These are phyloP conservation scores for Lentinula guzmanii DNA, from an alignment of 768 basidiomycete species.

Conservation along the genomic window DNA sequence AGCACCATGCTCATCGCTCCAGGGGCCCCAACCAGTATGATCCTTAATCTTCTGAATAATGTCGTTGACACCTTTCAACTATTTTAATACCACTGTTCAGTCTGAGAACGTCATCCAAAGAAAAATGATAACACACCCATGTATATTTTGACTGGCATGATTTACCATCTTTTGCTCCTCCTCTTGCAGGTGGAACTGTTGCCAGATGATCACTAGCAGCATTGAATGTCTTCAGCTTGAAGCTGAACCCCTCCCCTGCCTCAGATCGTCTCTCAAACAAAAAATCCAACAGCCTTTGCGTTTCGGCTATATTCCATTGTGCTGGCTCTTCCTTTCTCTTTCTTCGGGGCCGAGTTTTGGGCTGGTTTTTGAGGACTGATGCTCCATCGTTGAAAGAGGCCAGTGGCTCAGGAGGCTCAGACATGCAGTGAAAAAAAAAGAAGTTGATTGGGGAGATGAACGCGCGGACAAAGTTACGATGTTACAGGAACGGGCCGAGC, in stretches of 20 bases:
- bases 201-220: neutral
- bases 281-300: neutral
- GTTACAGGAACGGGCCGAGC: no score
- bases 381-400: neutral
- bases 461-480: no score
- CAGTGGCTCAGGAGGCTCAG: no score
- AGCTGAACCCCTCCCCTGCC: neutral
- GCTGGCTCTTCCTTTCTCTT: neutral
- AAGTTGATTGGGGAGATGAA: no score
- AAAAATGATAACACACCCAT: neutral
- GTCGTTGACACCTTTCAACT: neutral
- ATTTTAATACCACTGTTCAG: neutral
- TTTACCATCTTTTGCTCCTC: neutral
- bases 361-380: neutral
- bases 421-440: no score
- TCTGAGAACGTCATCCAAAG: neutral
- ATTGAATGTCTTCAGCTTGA: neutral
- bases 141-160: neutral
- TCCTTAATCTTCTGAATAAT: neutral
- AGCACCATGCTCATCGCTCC: neutral
- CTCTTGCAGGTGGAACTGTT: neutral
- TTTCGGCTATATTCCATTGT: neutral
- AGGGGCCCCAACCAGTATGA: neutral
- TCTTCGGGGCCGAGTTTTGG: neutral
- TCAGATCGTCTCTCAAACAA: neutral